Percentiles rank a stretch among this genome's conserved stretches.
Conservation (phyloP, 2,329 filamentous ascomycete genomes). For the Anthostomella pinea region DNA sequence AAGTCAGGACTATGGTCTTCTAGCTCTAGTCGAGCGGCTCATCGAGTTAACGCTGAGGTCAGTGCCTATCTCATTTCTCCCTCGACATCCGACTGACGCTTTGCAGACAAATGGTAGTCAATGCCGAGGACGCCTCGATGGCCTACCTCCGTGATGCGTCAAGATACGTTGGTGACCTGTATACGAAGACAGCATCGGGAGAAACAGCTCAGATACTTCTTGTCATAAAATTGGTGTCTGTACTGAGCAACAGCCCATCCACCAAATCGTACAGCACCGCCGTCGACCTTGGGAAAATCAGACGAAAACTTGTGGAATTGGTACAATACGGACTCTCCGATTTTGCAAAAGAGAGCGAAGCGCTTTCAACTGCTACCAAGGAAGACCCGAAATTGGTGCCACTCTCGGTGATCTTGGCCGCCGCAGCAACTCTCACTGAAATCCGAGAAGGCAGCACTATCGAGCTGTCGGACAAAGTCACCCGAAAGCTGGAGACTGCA, state of each 20-base stretch:
- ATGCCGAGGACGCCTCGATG: conserved; percentile 20
- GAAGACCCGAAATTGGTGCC: conserved; percentile 13
- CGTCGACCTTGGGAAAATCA: conserved; percentile 14
- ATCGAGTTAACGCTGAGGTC: conserved; percentile 27
- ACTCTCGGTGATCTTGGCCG: conserved; percentile 22
- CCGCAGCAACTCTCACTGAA: conserved; percentile 20
- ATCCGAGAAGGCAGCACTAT: conserved; percentile 12
- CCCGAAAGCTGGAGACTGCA: conserved; percentile 19
- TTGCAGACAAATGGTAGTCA: conserved; percentile 26
- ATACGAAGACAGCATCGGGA: conserved; percentile 9
- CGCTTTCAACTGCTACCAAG: conserved; percentile 6
- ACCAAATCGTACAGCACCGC: conserved; percentile 11
- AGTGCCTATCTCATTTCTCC: conserved; percentile 3
- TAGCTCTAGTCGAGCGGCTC: conserved; percentile 24
- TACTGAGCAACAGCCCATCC: conserved; percentile 14
- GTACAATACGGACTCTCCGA: conserved; percentile 20
- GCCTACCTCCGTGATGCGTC: conserved; percentile 24
- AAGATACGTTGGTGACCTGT: conserved; percentile 20
- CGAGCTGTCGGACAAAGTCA: conserved; percentile 19
- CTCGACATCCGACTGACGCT: conserved; percentile 16
- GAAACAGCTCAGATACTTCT: conserved; percentile 22
- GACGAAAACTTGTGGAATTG: conserved; percentile 21
- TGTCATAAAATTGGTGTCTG: conserved; percentile 23
- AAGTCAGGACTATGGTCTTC: conserved; percentile 9
- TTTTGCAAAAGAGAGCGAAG: conserved; percentile 19